These are phyloP conservation scores for Lachnum nothofagi DNA, from an alignment of 2,329 filamentous ascomycete species.

Conservation along the genomic window DNA sequence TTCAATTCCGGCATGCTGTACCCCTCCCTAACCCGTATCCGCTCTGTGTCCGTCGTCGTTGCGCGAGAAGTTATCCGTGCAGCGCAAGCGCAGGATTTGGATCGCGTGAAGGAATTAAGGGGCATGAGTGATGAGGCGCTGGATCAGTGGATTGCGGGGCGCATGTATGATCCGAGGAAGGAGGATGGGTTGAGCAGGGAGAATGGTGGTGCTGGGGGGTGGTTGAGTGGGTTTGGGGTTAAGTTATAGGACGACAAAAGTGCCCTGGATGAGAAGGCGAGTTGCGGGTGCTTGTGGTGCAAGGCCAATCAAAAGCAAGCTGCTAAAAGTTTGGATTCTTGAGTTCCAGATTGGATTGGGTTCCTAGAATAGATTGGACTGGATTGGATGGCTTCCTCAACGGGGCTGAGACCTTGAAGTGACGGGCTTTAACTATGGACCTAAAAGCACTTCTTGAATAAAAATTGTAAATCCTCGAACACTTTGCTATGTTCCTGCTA, in stretches of 20 bases:
- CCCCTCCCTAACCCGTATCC: constrained; percentile 68
- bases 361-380: too few species aligned
- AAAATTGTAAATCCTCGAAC: too few species aligned
- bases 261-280: too few species aligned
- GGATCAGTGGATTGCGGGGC: constrained; percentile 65
- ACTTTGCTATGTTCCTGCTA: too few species aligned
- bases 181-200: constrained; percentile 8
- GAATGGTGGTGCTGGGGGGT: background rate
- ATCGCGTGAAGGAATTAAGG: constrained; percentile 55
- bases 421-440: too few species aligned
- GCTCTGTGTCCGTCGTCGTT: constrained; percentile 71
- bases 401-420: too few species aligned
- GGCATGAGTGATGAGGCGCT: constrained; percentile 39
- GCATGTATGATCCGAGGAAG: constrained; percentile 65
- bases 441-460: too few species aligned
- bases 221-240: background rate
- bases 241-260: background rate
- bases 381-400: too few species aligned
- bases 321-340: too few species aligned
- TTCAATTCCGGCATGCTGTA: constrained; percentile 57
- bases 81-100: constrained; percentile 63
- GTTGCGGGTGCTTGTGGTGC: too few species aligned
- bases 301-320: too few species aligned
- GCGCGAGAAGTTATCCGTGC: constrained; percentile 68
- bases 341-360: too few species aligned